Base-by-base conservation (phyloP, 2,329 filamentous ascomycete species). In the Trichoderma citrinoviride region DNA sequence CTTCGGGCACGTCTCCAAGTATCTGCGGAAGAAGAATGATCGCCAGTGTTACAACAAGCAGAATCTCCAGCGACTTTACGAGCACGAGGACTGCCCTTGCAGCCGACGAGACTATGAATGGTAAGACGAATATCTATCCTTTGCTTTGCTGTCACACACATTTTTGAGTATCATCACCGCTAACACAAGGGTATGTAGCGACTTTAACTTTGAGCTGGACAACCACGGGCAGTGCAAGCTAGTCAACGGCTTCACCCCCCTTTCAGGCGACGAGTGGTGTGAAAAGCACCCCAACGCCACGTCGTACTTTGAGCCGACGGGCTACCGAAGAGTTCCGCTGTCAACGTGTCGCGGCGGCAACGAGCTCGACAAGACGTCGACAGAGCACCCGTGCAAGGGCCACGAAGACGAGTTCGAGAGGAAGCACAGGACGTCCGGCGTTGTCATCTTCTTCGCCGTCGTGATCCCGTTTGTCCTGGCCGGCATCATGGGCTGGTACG, bases 101-200 rank as follows among this genome's bases (percentile, higher is more conserved):
- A 90, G 87, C 8, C 84, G 92, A 60, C 84, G 87, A 65, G 95
- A 99, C 78, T 99, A 89, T 75, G 95, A 99, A 83, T 99, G 95
- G 91, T 93, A 79, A 80, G 87, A 78, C 3, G 2, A 21, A 5
- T 10, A 46, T 5, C n/a, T n/a, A n/a, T 50, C 5, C 43, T 21
- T 21, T 43, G n/a, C 15, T 21, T 21, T 1, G 43, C 7, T 7
- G 15, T 25, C 19, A 29, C 27, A n/a, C 3, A n/a, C n/a, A n/a
- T n/a, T n/a, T n/a, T n/a, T n/a, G n/a, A n/a, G n/a, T n/a, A n/a
- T n/a, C n/a, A n/a, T n/a, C n/a, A n/a, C n/a, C 41, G 12, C 53
- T 53, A 40, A 64, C 37, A 55, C 29, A n/a, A 19, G 7, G 17
- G 21, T 17, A 41, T 8, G 29, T 69, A 95, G 92, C 78, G 94